Evolutionary conservation across 192 early-diverging fungal species (phyloP), one percentile per base, ranked within the genome.

Genomic region (Dissophora globulifera): DNA sequence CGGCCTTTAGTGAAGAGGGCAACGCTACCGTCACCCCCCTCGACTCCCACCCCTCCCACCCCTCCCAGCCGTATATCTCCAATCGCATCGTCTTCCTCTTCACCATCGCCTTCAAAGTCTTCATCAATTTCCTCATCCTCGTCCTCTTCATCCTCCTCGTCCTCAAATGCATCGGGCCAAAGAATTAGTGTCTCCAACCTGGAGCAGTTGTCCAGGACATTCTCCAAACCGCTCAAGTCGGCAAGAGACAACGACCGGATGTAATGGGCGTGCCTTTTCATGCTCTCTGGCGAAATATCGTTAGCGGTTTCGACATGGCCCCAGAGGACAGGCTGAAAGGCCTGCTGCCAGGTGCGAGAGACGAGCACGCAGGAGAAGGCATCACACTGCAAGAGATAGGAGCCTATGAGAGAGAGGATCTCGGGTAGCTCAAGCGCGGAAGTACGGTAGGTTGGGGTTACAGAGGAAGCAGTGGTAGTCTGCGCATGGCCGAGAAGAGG

Each of bases 121-220:
- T 71, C 64, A 7, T 48, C 45, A 7, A 49, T 33, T 13, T 67
- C 47, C 4, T 52, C 31, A 30, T 57, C 33, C 19, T 60, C 35
- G 7, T 67, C 67, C 9, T 51, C 58, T 4, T 60, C 67, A 55
- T 60, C 67, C 9, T 61, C 53, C 45, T 62, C 53, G 33, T 59
- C 50, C 19, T 71, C 69, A n/a, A 61, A 58, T 19, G 67, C 41
- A 25, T 71, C 53, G 7, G 58, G 69, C 59, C 69, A 71, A 13
- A 71, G 41, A 31, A 62, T 60, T 26, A 71, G 33, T 1, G 69
- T 62, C 15, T 62, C 47, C n/a, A 71, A 42, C 20, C 60, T 52
- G 16, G 31, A 40, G 42, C 69, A 71, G 1, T 52, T 26, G 23
- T 49, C 26, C 27, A 71, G 32, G 3, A 51, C 57, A 15, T 0